These are phyloP conservation scores for Eucalyptus rudis DNA, from an alignment of 345 rosid genomes.

Conservation along the genomic window DNA sequence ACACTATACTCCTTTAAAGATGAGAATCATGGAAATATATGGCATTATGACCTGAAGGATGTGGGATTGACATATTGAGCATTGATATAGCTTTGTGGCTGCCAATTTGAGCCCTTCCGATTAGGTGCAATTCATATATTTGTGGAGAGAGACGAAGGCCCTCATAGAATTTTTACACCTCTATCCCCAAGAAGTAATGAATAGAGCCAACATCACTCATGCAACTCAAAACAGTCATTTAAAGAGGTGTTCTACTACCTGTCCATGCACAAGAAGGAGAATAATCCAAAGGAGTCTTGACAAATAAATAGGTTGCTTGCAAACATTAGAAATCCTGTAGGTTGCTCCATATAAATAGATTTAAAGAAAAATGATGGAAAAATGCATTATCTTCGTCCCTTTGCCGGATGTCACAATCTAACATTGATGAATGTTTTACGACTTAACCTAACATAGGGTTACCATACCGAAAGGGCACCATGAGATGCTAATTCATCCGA, in stretches of 20 bases:
- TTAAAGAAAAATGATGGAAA: neutral
- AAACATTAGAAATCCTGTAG: neutral
- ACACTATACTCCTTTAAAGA: neutral
- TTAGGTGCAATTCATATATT: neutral
- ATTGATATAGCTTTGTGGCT: neutral
- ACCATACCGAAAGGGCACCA: accelerated
- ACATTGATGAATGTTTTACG: neutral
- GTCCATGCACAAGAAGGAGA: too few relatives aligned
- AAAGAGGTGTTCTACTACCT: neutral
- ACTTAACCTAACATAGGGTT: neutral
- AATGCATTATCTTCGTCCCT: neutral
- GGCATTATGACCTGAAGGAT: neutral
- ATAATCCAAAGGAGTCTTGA: neutral
- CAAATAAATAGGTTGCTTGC: neutral
- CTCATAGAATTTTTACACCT: neutral
- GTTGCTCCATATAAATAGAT: neutral
- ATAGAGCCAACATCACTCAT: neutral
- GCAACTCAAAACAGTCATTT: neutral
- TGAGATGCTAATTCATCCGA: neutral
- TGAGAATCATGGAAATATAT: neutral
- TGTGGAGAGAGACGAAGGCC: neutral
- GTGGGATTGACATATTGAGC: neutral
- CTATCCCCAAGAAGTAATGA: neutral
- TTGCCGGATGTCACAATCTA: neutral
- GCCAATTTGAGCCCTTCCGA: neutral